Conservation (phyloP, 202 grass and related monocot genomes). For the Brachypodium distachyon region DNA sequence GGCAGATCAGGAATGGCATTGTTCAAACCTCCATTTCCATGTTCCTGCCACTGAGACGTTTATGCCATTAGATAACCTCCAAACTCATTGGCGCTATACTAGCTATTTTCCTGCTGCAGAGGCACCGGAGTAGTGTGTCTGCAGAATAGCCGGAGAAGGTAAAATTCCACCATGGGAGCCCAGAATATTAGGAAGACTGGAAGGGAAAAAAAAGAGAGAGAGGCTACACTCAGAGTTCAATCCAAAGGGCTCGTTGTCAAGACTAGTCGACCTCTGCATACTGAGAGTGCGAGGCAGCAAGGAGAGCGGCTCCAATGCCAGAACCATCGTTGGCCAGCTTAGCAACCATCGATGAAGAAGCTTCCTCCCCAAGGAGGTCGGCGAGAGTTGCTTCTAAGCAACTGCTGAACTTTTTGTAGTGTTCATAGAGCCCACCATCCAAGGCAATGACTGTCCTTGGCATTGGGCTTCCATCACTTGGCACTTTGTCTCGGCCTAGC, state of each 20-base stretch:
- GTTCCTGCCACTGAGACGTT: constrained; percentile 30
- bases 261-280: constrained; percentile 34
- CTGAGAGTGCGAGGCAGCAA: constrained; percentile 66
- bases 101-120: constrained; percentile 41
- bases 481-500: constrained; percentile 38
- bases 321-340: constrained; percentile 77
- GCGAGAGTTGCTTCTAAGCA: constrained; percentile 50
- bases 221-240: constrained; percentile 16
- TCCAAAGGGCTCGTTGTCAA: constrained; percentile 2
- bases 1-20: constrained; percentile 43
- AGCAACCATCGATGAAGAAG: constrained; percentile 34
- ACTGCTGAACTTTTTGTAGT: constrained; percentile 72
- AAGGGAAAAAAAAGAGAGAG: background rate
- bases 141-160: constrained; percentile 33
- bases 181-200: constrained; percentile 13
- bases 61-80: constrained; percentile 37
- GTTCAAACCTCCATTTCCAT: constrained; percentile 21
- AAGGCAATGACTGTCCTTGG: constrained; percentile 57
- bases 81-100: constrained; percentile 37
- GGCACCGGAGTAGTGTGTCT: background rate
- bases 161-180: constrained; percentile 12
- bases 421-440: constrained; percentile 77
- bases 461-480: constrained; percentile 21
- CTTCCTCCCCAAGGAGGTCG: constrained; percentile 60
- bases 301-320: constrained; percentile 72